phyloP scores from a whole-genome alignment of 345 rosid species.

The Salix dunnii region DNA sequence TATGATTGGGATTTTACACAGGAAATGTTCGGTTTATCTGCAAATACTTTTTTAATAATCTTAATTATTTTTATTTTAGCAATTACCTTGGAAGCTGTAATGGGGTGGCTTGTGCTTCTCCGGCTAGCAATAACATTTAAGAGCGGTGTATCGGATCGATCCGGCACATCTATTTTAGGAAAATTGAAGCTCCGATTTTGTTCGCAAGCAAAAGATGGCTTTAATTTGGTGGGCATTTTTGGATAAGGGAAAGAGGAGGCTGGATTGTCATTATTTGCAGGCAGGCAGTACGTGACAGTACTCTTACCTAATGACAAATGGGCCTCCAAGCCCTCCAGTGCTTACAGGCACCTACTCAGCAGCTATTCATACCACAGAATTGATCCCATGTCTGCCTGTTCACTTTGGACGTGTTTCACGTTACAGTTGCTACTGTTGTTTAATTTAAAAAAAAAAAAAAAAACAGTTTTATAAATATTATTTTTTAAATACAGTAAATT shows the following conservation, averaged over 20 bases:
- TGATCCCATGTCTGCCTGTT: not conserved
- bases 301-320: constrained; percentile 19
- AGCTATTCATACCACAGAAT: not conserved
- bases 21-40: not conserved
- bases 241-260: not conserved
- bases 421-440: too few species aligned
- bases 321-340: constrained; percentile 5
- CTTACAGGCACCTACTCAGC: constrained; percentile 8
- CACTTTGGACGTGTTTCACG: too few species aligned
- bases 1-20: not conserved
- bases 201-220: constrained; percentile 5
- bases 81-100: too few species aligned
- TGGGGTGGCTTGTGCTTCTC: too few species aligned
- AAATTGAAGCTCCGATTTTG: not conserved
- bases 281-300: constrained; percentile 16
- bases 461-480: too few species aligned
- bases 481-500: too few species aligned
- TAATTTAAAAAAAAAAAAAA: too few species aligned
- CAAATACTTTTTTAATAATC: not conserved
- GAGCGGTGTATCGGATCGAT: too few species aligned
- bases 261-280: constrained; percentile 6
- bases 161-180: not conserved
- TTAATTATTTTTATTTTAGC: too few species aligned
- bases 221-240: not conserved
- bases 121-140: too few species aligned